These are phyloP conservation scores for Stephanodiscus triporus DNA, from an alignment of 108 stramenopile genomes.

Conservation along the genomic window DNA sequence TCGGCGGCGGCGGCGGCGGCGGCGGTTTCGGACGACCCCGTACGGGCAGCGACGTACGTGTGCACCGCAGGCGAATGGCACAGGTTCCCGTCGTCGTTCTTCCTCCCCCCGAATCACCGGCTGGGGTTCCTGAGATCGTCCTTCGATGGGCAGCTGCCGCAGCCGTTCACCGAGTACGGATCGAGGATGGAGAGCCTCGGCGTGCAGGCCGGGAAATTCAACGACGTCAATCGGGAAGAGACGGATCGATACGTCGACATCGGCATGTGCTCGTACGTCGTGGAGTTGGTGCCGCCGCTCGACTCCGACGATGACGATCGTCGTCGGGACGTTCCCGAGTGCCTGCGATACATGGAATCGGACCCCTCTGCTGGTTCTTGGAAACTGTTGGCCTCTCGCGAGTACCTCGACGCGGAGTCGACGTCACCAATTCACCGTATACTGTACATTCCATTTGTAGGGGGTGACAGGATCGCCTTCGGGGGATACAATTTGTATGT, in stretches of 20 bases:
- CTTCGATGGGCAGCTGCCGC: conserved; percentile 92
- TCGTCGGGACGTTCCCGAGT: conserved; percentile 26
- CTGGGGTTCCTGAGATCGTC: conserved; percentile 86
- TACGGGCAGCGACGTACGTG: conserved; percentile 33
- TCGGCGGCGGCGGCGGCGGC: background rate
- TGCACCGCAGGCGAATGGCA: conserved; percentile 99
- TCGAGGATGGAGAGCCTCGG: conserved; percentile 37
- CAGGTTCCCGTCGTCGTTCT: conserved; percentile 91
- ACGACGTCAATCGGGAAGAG: conserved; percentile 83
- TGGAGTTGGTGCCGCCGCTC: conserved; percentile 60
- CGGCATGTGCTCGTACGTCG: conserved; percentile 69
- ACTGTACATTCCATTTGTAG: conserved; percentile 46
- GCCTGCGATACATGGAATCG: conserved; percentile 43
- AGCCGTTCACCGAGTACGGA: conserved; percentile 73
- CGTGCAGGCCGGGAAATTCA: conserved; percentile 58
- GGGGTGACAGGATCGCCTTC: conserved; percentile 15
- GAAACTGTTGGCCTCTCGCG: conserved; percentile 20
- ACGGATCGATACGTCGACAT: conserved; percentile 58
- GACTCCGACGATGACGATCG: background rate
- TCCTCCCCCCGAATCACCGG: conserved; percentile 64
- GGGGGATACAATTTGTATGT: conserved; percentile 41
- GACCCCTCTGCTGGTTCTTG: conserved; percentile 36
- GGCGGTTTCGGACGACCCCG: too few relatives aligned
- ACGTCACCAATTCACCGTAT: conserved; percentile 40
- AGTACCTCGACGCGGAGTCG: conserved; percentile 35